Percentiles rank a stretch among this genome's conserved stretches.
phyloP scores from a whole-genome alignment of 2,329 filamentous ascomycete species.

The Colletotrichum sp. region DNA sequence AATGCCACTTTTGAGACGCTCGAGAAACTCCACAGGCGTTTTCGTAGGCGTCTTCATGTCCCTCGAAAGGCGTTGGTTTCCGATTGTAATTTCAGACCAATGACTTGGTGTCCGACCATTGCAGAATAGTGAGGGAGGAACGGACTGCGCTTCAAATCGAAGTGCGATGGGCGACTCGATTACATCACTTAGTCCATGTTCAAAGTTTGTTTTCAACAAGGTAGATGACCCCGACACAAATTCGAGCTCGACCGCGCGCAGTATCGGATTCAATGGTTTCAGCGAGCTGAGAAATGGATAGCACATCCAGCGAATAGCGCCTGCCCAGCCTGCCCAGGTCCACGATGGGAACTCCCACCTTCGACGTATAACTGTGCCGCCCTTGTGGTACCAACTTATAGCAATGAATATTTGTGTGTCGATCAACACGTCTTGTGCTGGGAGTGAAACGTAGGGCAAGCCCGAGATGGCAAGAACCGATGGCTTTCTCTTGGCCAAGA shows the following conservation, averaged over 20 bases:
- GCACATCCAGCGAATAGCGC: neutral
- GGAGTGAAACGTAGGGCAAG: neutral
- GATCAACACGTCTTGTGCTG: neutral
- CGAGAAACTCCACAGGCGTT: neutral
- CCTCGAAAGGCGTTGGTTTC: neutral
- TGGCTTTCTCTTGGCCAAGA: neutral
- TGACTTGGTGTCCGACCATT: neutral
- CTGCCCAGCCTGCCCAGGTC: neutral
- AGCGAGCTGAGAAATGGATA: neutral
- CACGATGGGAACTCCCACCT: neutral
- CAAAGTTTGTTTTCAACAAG: neutral
- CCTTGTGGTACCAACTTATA: neutral
- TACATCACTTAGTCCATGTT: neutral
- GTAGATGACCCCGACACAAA: neutral
- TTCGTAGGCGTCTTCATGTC: neutral
- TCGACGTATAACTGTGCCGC: neutral
- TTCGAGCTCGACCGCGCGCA: neutral
- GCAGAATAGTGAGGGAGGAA: neutral
- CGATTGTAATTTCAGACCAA: neutral
- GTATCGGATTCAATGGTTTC: neutral
- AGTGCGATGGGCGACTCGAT: neutral
- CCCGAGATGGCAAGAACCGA: neutral
- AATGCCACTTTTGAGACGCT: neutral
- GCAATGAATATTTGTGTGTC: neutral
- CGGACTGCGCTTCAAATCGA: neutral